Percentiles rank a stretch among this genome's conserved stretches.
phyloP scores from a whole-genome alignment of 306 rosid species.

The Casuarina cunninghamiana region DNA sequence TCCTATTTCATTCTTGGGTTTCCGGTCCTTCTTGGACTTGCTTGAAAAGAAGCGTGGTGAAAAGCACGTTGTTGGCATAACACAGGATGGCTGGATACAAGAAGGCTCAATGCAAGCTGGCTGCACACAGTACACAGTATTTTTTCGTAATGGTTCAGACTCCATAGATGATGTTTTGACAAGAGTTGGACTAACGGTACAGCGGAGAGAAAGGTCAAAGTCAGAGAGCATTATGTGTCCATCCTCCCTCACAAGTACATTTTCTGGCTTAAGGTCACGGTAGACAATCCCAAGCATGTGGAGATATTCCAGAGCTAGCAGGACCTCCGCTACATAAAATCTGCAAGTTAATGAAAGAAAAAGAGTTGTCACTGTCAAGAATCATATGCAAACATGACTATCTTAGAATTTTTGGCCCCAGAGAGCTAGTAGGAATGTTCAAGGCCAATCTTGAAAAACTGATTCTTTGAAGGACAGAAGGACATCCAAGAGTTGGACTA shows the following conservation, averaged over 20 bases:
- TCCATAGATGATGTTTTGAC: conserved; percentile 65
- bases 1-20: conserved; percentile 73
- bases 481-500: no score
- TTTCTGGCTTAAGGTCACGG: conserved; percentile 99
- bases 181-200: conserved; percentile 89
- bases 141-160: conserved; percentile 69
- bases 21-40: conserved; percentile 89
- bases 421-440: not conserved
- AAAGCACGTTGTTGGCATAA: conserved; percentile 92
- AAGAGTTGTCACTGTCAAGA: conserved; percentile 12
- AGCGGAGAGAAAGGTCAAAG: conserved; percentile 92
- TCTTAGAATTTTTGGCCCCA: not conserved
- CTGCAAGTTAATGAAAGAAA: conserved; percentile 56
- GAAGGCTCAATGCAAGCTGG: conserved; percentile 96
- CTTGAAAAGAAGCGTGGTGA: conserved; percentile 88
- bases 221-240: conserved; percentile 99
- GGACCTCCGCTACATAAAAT: conserved; percentile 94
- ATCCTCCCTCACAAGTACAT: conserved; percentile 91
- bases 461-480: not conserved
- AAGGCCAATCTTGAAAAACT: not conserved
- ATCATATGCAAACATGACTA: conserved; percentile 7
- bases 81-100: conserved; percentile 98
- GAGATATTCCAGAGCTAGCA: conserved; percentile 84
- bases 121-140: conserved; percentile 79
- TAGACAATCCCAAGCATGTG: conserved; percentile 99